Evolutionary conservation across 805 yeast genomes (phyloP).

Genomic region (Saturnispora halmiae): DNA sequence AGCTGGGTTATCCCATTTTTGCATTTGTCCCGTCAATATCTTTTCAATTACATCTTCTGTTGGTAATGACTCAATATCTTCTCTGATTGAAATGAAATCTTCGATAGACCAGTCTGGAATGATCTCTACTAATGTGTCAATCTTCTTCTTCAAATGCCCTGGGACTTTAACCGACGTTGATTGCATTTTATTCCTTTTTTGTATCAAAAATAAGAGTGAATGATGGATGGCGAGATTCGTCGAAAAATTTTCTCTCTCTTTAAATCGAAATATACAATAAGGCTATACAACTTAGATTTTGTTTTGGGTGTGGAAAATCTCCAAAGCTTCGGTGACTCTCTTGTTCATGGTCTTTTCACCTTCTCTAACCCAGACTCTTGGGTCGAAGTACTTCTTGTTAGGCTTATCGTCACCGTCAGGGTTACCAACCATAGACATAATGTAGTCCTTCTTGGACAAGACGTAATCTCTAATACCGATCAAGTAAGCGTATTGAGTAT

Average conservation of each 20-base stretch:
- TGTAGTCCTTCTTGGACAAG: conserved; percentile 91
- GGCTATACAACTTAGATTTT: conserved; percentile 33
- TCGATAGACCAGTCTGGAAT: conserved; percentile 93
- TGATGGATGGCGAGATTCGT: no score
- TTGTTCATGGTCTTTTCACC: conserved; percentile 97
- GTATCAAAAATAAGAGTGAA: neutral
- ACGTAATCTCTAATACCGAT: conserved; percentile 96
- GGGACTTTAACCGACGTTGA: conserved; percentile 11
- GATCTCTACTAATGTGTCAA: conserved; percentile 62
- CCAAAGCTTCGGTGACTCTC: conserved; percentile 79
- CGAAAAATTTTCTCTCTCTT: neutral
- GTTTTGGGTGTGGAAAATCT: conserved; percentile 72
- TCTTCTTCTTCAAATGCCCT: conserved; percentile 30
- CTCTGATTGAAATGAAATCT: conserved; percentile 67
- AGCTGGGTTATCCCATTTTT: conserved; percentile 91
- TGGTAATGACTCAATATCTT: conserved; percentile 57
- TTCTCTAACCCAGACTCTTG: conserved; percentile 99
- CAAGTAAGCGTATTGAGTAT: conserved; percentile 97
- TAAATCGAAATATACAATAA: no score
- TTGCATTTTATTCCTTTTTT: conserved; percentile 2
- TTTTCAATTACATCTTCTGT: conserved; percentile 75
- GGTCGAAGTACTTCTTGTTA: conserved; percentile 99
- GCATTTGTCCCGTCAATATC: conserved; percentile 82
- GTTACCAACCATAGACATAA: conserved; percentile 87
- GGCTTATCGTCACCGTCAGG: conserved; percentile 99